A percentile compares a stretch with the other conserved stretches of the same genome.
Evolutionary conservation across 1,284 basidiomycete species (phyloP).

Genomic region (Sanguinoderma infundibulare): DNA sequence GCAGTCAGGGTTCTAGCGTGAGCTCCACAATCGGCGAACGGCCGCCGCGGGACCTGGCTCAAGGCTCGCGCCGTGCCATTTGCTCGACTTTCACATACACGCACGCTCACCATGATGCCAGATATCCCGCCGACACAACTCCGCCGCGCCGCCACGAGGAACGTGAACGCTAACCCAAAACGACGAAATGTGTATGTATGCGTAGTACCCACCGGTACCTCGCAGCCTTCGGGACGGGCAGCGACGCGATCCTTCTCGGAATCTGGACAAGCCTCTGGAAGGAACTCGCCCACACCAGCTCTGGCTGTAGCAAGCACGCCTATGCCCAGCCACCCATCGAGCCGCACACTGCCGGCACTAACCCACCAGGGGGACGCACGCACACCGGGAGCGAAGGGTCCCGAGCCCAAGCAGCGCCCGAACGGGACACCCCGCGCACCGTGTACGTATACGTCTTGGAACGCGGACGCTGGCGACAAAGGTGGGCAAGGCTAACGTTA

Average conservation of each 20-base stretch:
- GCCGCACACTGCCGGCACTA: not conserved
- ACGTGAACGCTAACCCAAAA: not conserved
- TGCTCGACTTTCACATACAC: too few relatives aligned
- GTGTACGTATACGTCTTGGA: not conserved
- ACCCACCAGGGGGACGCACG: not conserved
- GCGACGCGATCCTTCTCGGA: not conserved
- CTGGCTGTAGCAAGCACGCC: not conserved
- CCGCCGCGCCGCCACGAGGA: not conserved
- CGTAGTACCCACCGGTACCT: not conserved
- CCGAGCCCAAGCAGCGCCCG: not conserved
- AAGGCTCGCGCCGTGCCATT: too few relatives aligned
- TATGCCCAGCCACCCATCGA: not conserved
- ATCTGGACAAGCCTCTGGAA: not conserved
- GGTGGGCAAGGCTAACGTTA: slow-evolving; percentile 6
- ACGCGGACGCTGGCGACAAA: not conserved
- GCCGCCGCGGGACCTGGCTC: too few relatives aligned
- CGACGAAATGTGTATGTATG: not conserved
- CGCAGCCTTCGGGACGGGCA: not conserved
- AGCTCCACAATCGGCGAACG: too few relatives aligned
- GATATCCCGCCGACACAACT: not conserved
- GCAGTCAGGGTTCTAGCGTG: too few relatives aligned
- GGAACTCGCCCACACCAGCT: not conserved
- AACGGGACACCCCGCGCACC: not conserved
- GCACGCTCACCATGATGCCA: too few relatives aligned
- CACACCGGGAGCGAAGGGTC: not conserved